Evolutionary conservation across 495 filamentous ascomycete genomes (phyloP).

Genomic region (Penicillium roqueforti): DNA sequence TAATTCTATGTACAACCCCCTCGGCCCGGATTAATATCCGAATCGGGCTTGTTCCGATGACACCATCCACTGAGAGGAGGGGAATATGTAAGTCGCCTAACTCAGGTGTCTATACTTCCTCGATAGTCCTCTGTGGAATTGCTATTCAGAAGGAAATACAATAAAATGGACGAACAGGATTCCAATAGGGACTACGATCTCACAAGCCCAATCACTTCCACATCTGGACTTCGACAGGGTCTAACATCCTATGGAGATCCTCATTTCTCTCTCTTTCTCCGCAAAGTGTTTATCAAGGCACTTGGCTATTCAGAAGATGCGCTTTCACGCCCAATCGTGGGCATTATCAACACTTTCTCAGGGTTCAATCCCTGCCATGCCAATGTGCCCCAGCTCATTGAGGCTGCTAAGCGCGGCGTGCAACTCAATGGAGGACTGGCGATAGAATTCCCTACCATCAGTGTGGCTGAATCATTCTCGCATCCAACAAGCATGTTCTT

Average conservation of each 20-base stretch:
- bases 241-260: slow-evolving; percentile 65
- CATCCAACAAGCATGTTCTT: slow-evolving; percentile 66
- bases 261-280: slow-evolving; percentile 65
- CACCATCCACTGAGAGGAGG: slow-evolving; percentile 22
- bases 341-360: slow-evolving; percentile 63
- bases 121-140: background rate
- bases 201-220: slow-evolving; percentile 40
- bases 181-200: slow-evolving; percentile 52
- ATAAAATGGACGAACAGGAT: background rate
- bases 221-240: slow-evolving; percentile 53
- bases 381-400: slow-evolving; percentile 63
- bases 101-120: background rate
- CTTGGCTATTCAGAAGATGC: slow-evolving; percentile 64
- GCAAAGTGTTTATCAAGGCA: slow-evolving; percentile 68
- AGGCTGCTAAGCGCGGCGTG: slow-evolving; percentile 59
- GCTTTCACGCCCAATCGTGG: slow-evolving; percentile 59
- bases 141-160: background rate
- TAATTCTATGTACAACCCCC: background rate
- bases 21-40: slow-evolving; percentile 23
- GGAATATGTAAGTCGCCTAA: slow-evolving; percentile 17
- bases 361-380: slow-evolving; percentile 66
- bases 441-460: slow-evolving; percentile 65
- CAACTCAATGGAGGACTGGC: slow-evolving; percentile 58
- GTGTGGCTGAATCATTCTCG: slow-evolving; percentile 59
- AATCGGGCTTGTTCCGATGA: slow-evolving; percentile 24